Conservation (phyloP, 495 filamentous ascomycete species). For the Echria macrotheca region DNA sequence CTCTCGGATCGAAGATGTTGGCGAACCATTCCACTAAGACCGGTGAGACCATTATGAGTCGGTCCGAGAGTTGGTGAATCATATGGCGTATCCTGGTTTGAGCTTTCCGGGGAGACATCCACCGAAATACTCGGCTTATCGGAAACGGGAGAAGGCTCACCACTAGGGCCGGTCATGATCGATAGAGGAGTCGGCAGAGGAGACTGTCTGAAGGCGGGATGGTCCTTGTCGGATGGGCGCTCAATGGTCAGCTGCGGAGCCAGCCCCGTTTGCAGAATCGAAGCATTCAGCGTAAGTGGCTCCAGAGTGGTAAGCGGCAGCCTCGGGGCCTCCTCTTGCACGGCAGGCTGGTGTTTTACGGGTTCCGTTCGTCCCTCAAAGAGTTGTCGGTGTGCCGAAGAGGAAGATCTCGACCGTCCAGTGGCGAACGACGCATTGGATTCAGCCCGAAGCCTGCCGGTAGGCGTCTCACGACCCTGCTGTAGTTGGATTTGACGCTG, state of each 20-base stretch:
- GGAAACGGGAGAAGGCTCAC: conserved; percentile 20
- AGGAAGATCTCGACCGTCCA: conserved; percentile 30
- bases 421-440: conserved; percentile 22
- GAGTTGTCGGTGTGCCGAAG: conserved; percentile 21
- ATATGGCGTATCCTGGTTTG: conserved; percentile 26
- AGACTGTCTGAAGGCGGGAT: conserved; percentile 41
- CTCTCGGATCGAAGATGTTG: conserved; percentile 83
- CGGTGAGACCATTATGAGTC: conserved; percentile 34
- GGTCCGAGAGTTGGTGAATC: conserved; percentile 84
- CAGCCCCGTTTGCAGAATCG: conserved; percentile 14
- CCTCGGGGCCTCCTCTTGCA: conserved; percentile 34
- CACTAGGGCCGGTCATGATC: conserved; percentile 18
- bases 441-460: conserved; percentile 28
- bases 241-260: conserved; percentile 23
- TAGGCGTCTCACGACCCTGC: conserved; percentile 54
- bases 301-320: not conserved
- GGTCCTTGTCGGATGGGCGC: conserved; percentile 40
- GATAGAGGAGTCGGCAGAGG: conserved; percentile 32
- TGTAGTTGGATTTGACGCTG: conserved; percentile 77
- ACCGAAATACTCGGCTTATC: conserved; percentile 19
- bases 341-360: conserved; percentile 10
- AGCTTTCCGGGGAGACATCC: conserved; percentile 11
- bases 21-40: conserved; percentile 75
- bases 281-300: conserved; percentile 30
- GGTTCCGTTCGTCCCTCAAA: conserved; percentile 16